These are phyloP conservation scores for Vinca minor DNA, from an alignment of 257 asterid genomes.

Conservation along the genomic window DNA sequence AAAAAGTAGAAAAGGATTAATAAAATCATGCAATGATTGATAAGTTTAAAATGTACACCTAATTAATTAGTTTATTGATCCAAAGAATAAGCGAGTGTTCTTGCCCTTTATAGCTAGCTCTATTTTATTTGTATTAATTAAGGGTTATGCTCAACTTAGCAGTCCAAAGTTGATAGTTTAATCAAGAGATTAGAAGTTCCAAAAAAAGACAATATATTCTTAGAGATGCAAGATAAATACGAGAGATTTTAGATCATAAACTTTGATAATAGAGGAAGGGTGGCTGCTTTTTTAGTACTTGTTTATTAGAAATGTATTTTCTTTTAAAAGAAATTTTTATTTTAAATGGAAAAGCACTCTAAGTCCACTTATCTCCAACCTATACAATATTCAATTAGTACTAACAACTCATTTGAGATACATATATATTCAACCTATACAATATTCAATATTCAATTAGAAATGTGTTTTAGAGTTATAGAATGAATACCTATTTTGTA, in stretches of 20 bases:
- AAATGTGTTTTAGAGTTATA: no score
- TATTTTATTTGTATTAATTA: neutral
- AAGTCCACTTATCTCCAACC: no score
- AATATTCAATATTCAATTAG: no score
- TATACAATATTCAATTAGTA: neutral
- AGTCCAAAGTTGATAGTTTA: conserved; percentile 2
- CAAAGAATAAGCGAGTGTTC: neutral
- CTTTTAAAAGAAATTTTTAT: neutral
- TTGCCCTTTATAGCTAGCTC: neutral
- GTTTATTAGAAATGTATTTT: neutral
- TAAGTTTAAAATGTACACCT: neutral
- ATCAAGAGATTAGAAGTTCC: neutral
- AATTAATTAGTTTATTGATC: neutral
- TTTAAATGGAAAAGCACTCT: neutral
- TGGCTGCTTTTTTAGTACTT: neutral
- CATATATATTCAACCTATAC: no score
- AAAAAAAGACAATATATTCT: neutral
- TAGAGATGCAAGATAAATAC: neutral
- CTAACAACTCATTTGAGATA: conserved; percentile 5
- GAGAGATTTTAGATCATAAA: neutral
- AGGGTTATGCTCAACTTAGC: conserved; percentile 1
- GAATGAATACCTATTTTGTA: no score
- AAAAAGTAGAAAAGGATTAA: neutral
- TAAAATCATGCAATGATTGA: neutral
- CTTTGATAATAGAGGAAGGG: neutral